Base-by-base conservation (phyloP, 805 yeast species). In the Wickerhamomyces alni region DNA sequence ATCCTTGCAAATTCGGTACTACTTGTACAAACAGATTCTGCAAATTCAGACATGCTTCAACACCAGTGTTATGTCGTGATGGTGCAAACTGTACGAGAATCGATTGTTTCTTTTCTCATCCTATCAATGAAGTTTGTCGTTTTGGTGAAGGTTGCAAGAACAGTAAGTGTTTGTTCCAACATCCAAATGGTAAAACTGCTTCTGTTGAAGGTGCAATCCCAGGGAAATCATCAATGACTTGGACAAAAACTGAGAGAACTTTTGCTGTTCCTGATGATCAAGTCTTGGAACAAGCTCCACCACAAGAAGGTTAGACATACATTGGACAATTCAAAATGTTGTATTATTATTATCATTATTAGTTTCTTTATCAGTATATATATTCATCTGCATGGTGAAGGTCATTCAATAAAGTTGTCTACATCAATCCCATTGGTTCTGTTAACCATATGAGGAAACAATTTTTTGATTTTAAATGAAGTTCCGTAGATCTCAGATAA, bases 21-120 rank as follows among this genome's bases (percentile, higher is more conserved):
- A 69, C 74, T 43, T 88, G 97, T 63, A 81, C 87, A 33, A 87
- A 87, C 55, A 75, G 70, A 49, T 73, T 71, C 52, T 88, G 97
- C 63, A 81, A 83, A 44, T 83, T 75, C 59, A 77, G 97, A 64
- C 97, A 88, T 62, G 94, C 96, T 2, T 72, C 77, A 15, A 70
- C 85, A 8, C 70, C 75, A 8, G 75, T 80, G 22, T 62, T 85
- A 44, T 88, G 97, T 59, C 85, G 95, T 56, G 86, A 80, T 24
- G 96, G 96, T 19, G 74, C 75, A 21, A 70, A 70, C 36, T 88
- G 97, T 66, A 72, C 76, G 16, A 77, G 95, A 61, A 67, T 77
- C 36, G 93, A 88, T 59, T 88, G 97, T 65, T 69, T 73, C 36
- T 88, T 87, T 61, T 72, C 83, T 17, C 97, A 88, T 61, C 95